Evolutionary conservation across 345 rosid genomes (phyloP), one percentile per base, ranked within the genome.

Genomic region (Iberis pinnata): DNA sequence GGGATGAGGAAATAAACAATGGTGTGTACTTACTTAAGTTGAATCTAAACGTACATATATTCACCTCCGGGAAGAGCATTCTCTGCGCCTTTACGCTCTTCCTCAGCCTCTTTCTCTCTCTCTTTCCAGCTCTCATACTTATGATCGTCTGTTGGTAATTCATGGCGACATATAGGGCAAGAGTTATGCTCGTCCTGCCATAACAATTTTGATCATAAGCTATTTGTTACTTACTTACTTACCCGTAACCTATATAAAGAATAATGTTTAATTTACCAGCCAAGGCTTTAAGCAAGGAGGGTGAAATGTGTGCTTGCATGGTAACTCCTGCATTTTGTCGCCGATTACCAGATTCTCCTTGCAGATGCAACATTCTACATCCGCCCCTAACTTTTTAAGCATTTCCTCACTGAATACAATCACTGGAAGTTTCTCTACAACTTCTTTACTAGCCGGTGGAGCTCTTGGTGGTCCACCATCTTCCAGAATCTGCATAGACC

Each of bases 201-300:
- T 18, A 56, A 40, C 33, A 29, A 37, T 14, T 9, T 18, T 15
- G 37, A 29, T 26, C 19, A 35, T 51, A 29, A 51, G 45, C 24
- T 32, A 14, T 17, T 7, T 11, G 22, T 42, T 42, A n/a, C n/a
- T n/a, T n/a, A n/a, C 53, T 26, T 22, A 0, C 16, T 18, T 10
- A 47, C 15, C n/a, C 17, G 8, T 17, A 42, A 22, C 13, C 39
- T 20, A 43, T 9, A 32, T 32, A 32, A 37, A n/a, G 1, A 45
- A 45, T 22, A 17, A 31, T 51, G 39, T 8, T 43, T 9, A 19
- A 39, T 18, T 43, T 74, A 90, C 98, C 95, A 90, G 95, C 98
- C 98, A 90, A 37, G 96, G 98, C 78, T 92, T 92, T 53, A 83
- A 64, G 73, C 98, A 92, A 45, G 95, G 86, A 63, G 98, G 98